Evolutionary conservation across 202 grass and related monocot genomes (phyloP), one percentile per base, ranked within the genome.

Genomic region (Panicum virgatum): DNA sequence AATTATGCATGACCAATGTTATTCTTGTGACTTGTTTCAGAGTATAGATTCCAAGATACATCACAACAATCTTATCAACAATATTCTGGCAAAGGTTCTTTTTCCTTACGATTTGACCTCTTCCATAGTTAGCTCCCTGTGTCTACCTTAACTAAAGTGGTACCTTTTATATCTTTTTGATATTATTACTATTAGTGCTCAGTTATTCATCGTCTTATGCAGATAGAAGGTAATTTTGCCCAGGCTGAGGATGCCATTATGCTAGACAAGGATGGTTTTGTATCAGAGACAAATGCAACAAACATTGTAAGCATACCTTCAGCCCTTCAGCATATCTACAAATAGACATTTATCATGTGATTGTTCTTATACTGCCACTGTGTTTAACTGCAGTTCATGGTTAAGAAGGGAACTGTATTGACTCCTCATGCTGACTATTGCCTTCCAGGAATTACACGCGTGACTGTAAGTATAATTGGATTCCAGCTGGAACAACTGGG

Each of bases 51-150:
- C 96, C 43, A 98, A 98, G 96, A 98, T 98, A 80, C 96, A 98
- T 86, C 96, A 98, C 92, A 98, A 98, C 85, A 98, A 98, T 88
- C 90, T 98, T 65, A 96, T 98, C 85, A 98, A 98, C 83, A 98
- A 98, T 67, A 98, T 98, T 81, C 86, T 98, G 78, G 96, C 96
- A 30, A 98, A 98, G 96, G 96, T 98, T 76, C 9, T 53, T 37
- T 79, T 18, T 77, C 16, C 70, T 82, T 67, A 52, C 62, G 51
- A 85, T 90, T 83, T 73, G 69, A 39, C 10, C 39, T 78, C 72
- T 80, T 70, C n/a, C 58, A 37, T 72, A 50, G 52, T 43, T 86
- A 66, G 25, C n/a, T 76, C 22, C 63, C 51, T 29, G 64, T 47
- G 46, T 68, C 80, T 67, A 45, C 23, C 9, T 9, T 54, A 73